Evolutionary conservation across 164 flowering plant species (phyloP).

Genomic region (Platanus orientalis): DNA sequence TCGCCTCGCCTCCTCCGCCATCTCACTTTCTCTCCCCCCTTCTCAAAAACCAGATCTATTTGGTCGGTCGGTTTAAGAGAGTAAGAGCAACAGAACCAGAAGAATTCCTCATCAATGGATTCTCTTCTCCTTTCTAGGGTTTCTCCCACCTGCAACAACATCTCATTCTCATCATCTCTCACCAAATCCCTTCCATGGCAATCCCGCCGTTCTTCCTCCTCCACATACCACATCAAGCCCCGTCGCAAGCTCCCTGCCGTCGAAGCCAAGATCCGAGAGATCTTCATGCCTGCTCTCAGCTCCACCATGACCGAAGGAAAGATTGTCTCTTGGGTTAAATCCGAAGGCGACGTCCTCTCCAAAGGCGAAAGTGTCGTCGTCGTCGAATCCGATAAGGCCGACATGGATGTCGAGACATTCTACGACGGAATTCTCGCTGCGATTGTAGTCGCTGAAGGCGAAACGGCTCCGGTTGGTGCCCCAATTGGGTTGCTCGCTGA

Average conservation of each 20-base stretch:
- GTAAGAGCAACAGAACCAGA: background rate
- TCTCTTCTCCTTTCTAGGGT: conserved; percentile 8
- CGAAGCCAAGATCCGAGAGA: conserved; percentile 83
- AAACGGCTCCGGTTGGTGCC: conserved; percentile 85
- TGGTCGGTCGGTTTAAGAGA: too few relatives aligned
- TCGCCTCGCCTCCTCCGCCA: background rate
- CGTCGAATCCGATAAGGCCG: conserved; percentile 94
- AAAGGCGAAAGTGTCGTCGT: conserved; percentile 94
- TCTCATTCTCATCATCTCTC: too few relatives aligned
- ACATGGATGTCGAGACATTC: conserved; percentile 95
- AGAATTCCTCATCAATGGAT: conserved; percentile 9
- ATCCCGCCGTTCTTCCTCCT: background rate
- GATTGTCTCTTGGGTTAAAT: conserved; percentile 85
- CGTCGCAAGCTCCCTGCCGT: conserved; percentile 21
- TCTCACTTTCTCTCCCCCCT: background rate
- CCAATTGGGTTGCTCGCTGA: conserved; percentile 83
- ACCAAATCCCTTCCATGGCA: conserved; percentile 21
- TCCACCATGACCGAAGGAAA: conserved; percentile 97
- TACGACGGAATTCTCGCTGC: conserved; percentile 89
- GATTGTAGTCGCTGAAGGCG: conserved; percentile 77
- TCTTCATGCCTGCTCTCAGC: conserved; percentile 96
- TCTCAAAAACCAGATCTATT: too few relatives aligned
- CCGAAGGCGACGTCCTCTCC: conserved; percentile 82
- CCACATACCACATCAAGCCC: conserved; percentile 12
- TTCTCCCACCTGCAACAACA: too few relatives aligned